These are phyloP conservation scores for Colletotrichum eleusines DNA, from an alignment of 2,329 filamentous ascomycete species.

Conservation along the genomic window DNA sequence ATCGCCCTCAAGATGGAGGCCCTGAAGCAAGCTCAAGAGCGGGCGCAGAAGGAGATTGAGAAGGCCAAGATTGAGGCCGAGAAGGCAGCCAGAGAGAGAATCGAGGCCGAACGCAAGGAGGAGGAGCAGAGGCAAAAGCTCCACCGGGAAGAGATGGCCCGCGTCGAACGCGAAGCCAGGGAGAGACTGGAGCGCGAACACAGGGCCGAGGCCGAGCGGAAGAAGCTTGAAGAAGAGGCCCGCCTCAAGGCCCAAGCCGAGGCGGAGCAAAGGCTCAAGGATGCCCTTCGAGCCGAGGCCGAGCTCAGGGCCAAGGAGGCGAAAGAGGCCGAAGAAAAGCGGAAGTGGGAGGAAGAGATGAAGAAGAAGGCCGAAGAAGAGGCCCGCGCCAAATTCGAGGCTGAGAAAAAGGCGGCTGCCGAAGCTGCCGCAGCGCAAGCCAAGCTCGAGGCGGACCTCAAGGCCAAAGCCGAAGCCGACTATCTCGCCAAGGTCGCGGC, in stretches of 20 bases:
- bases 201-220: constrained; percentile 58
- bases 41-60: constrained; percentile 61
- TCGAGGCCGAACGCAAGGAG: constrained; percentile 58
- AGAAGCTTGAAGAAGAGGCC: constrained; percentile 54
- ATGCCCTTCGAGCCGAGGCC: constrained; percentile 53
- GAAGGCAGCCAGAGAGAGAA: constrained; percentile 57
- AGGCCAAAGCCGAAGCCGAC: constrained; percentile 55
- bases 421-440: constrained; percentile 55
- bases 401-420: constrained; percentile 53
- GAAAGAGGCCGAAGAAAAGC: constrained; percentile 45
- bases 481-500: constrained; percentile 51
- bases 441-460: constrained; percentile 49
- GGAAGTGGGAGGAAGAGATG: constrained; percentile 44
- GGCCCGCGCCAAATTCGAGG: constrained; percentile 54
- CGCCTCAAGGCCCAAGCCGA: constrained; percentile 55
- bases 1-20: constrained; percentile 58
- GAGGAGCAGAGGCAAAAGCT: constrained; percentile 59
- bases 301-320: constrained; percentile 50
- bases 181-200: constrained; percentile 55
- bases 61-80: constrained; percentile 61
- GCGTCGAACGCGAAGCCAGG: constrained; percentile 50
- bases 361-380: constrained; percentile 57
- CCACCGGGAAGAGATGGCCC: constrained; percentile 52
- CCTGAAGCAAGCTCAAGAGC: constrained; percentile 57
- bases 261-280: constrained; percentile 49